Conservation (phyloP, 768 basidiomycete species). For the Auricularia heimuer region DNA sequence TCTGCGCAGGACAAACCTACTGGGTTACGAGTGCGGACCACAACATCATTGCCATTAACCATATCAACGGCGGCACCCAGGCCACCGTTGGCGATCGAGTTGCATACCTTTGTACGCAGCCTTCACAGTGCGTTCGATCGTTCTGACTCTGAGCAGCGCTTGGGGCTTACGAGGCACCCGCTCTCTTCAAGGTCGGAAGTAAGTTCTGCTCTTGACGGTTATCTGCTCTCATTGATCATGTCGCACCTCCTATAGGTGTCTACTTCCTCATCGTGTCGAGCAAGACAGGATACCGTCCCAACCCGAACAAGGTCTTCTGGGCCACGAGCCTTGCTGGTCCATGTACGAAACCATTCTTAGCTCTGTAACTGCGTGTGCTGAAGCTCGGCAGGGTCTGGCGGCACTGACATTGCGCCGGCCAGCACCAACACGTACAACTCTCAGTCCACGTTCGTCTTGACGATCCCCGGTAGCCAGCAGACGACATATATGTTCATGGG, state of each 20-base stretch:
- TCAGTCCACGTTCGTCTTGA: not conserved
- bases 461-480: not conserved
- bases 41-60: not conserved
- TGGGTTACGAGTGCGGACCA: not conserved
- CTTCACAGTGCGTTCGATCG: not conserved
- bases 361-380: not conserved
- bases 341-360: not conserved
- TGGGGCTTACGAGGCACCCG: not conserved
- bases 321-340: slow-evolving; percentile 1
- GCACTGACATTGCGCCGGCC: slow-evolving; percentile 2
- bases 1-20: not conserved
- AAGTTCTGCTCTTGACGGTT: not conserved
- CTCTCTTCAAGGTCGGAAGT: not conserved
- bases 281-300: slow-evolving; percentile 6
- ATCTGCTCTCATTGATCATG: not conserved
- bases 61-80: not conserved
- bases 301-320: not conserved
- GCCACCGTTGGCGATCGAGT: not conserved
- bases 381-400: not conserved
- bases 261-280: slow-evolving; percentile 3
- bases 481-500: slow-evolving; percentile 5
- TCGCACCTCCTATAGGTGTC: not conserved
- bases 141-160: not conserved
- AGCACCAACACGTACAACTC: slow-evolving; percentile 5
- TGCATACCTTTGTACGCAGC: not conserved